Base-by-base conservation (phyloP, 2,329 filamentous ascomycete species). In the Penicillium psychrosexuale region DNA sequence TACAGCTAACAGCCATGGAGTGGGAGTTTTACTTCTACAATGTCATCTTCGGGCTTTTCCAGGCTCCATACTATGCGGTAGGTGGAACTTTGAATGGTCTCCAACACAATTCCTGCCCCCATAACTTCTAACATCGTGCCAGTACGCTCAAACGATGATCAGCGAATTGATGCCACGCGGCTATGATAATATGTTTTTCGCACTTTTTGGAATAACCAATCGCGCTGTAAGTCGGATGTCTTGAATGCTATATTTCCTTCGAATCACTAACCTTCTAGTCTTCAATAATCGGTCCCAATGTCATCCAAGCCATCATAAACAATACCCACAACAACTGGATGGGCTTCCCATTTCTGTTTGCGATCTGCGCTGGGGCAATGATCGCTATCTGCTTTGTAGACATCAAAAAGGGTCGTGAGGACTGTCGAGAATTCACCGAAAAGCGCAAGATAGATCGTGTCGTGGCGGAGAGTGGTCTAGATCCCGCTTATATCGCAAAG, bases 1-100 rank as follows among this genome's bases (percentile, higher is more conserved):
- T 11, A 30, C 12, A n/a, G 34, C 51, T 62, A 31, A 64, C 42
- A 36, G 8, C 11, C 7, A 17, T 15, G 15, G 19, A 72, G 70
- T 72, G 69, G 69, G 75, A 77, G 24, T 76, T 77, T 52, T 76
- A 74, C 59, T 71, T 77, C 49, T 77, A 77, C 51, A 77, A 77
- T 44, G 63, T 75, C 31, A 55, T 76, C 1, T 77, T 77, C 42
- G 74, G 73, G 0, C 58, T 76, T 8, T 76, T 77, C 30, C 74
- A 77, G 53, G 74, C 74, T 1, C 73, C 74, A 5, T 75, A 77
- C 50, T 76, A 75, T 45, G 73, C 73, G 9, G 69, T 71, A 65
- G 45, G 64, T 56, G n/a, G 9, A 31, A 27, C 3, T 19, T 15
- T 27, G 15, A 17, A 36, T 33, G 7, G 5, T 34, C 22, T 15